Evolutionary conservation across 2,329 filamentous ascomycete species (phyloP).

Genomic region (Alternaria hordeiaustralica): DNA sequence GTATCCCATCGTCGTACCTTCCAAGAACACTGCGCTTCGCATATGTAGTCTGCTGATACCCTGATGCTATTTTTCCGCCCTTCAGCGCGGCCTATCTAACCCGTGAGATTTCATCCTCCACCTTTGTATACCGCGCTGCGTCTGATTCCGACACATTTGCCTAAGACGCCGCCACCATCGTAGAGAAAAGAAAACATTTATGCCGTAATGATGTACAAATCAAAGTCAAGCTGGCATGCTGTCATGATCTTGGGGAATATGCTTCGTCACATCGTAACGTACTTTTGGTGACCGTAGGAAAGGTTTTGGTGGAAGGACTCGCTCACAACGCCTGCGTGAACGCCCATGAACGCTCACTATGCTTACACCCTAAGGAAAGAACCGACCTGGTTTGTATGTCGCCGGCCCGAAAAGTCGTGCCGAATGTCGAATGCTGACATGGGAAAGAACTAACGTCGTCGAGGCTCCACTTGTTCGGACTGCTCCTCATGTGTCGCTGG

Average conservation of each 20-base stretch:
- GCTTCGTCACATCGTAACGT: slow-evolving; percentile 38
- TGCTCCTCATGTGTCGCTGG: slow-evolving; percentile 11
- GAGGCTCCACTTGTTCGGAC: neutral
- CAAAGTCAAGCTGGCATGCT: slow-evolving; percentile 18
- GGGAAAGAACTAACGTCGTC: neutral
- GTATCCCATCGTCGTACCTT: neutral
- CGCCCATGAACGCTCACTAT: slow-evolving; percentile 47
- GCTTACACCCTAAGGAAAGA: slow-evolving; percentile 37
- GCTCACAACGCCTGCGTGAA: slow-evolving; percentile 31
- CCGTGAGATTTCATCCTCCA: neutral
- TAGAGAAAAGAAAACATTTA: slow-evolving; percentile 10
- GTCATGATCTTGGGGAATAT: slow-evolving; percentile 39
- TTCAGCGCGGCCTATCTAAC: slow-evolving; percentile 17
- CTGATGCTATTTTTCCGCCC: slow-evolving; percentile 18
- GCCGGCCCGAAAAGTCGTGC: slow-evolving; percentile 7
- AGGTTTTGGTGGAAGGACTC: slow-evolving; percentile 19
- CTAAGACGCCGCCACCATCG: slow-evolving; percentile 12
- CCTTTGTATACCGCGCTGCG: neutral
- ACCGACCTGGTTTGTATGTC: slow-evolving; percentile 22
- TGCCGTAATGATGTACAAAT: slow-evolving; percentile 31
- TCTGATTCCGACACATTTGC: neutral
- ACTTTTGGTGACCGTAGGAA: slow-evolving; percentile 33
- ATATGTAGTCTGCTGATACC: neutral
- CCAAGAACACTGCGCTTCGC: neutral
- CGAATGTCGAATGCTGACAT: slow-evolving; percentile 12